Evolutionary conservation across 2,329 filamentous ascomycete species (phyloP).

Genomic region (Claviceps fusiformis): DNA sequence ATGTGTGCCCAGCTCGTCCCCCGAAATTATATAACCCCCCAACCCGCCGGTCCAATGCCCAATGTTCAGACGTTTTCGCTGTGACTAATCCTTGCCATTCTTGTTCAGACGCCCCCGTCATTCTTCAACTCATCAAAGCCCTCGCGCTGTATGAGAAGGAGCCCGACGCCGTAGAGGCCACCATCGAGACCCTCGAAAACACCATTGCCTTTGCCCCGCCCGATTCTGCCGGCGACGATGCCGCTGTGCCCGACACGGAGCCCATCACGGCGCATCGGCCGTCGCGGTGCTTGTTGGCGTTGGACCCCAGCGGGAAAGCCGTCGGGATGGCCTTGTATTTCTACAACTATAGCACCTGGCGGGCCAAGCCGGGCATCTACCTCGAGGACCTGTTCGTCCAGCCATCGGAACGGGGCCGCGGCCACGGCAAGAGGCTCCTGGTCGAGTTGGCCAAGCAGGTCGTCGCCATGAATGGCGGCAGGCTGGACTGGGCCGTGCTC

Average conservation of each 20-base stretch:
- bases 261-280: conserved; percentile 43
- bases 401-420: conserved; percentile 53
- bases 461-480: conserved; percentile 52
- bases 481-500: conserved; percentile 82
- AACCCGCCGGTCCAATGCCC: too few relatives aligned
- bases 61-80: neutral
- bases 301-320: conserved; percentile 29
- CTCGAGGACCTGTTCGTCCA: conserved; percentile 87
- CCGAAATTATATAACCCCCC: too few relatives aligned
- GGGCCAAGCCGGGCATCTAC: conserved; percentile 74
- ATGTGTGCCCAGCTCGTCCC: too few relatives aligned
- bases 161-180: conserved; percentile 61
- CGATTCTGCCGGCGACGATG: conserved; percentile 25
- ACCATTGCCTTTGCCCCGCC: conserved; percentile 69
- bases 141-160: conserved; percentile 82
- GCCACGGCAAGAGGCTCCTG: conserved; percentile 68
- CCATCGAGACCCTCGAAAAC: conserved; percentile 52
- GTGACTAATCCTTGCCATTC: neutral
- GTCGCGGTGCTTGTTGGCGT: conserved; percentile 62
- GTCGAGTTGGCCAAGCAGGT: conserved; percentile 69
- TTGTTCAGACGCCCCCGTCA: conserved; percentile 59
- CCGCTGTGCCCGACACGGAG: conserved; percentile 31
- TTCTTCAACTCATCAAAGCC: conserved; percentile 69
- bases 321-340: conserved; percentile 85
- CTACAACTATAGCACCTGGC: conserved; percentile 93